Base-by-base conservation (phyloP, 1,284 basidiomycete species). In the Trametes hirsuta region DNA sequence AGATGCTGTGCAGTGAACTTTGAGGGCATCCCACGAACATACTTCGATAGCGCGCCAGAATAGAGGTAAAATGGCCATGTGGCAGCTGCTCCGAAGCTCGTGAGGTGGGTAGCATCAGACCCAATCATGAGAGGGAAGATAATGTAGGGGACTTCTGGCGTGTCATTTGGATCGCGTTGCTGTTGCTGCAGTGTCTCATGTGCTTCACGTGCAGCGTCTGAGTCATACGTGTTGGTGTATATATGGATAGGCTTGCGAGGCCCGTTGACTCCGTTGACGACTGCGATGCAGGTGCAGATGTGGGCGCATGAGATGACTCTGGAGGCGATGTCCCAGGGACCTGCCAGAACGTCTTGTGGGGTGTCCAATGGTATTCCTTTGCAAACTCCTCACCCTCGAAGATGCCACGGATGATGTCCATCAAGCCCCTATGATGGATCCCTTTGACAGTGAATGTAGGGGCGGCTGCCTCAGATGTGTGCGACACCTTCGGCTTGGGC, bases 1-100 rank as follows among this genome's bases (percentile, higher is more conserved):
- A 77, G 2, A 51, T 70, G 66, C 24, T 69, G 65, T 6, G 53
- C 55, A 12, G 64, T 55, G 24, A 59, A 47, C 12, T 47, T 47
- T 1, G 54, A 49, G 2, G 67, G 71, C 47, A 64, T 59, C 14
- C 58, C 51, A 0, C 70, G 66, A 2, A 66, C 49, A 39, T 71
- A 72, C 45, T 73, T 73, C 2, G 64, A 66, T 8, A 59, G 53
- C 21, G 66, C 68, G 1, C 66, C 69, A 34, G 70, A 62, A 22
- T 47, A 56, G 10, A 52, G 10, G 14, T 62, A 62, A n/a, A 62
- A 58, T 1, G 56, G 61, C 61, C 61, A 62, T 2, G 55, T 34
- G 4, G 66, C 62, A 5, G 65, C 58, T 0, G 37, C 50, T 5
- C 68, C 65, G 47, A 69, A 71, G 10, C 53, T 36, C 1, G 66